These are phyloP conservation scores for Carex scoparia DNA, from an alignment of 176 grass and related monocot species.

Conservation along the genomic window DNA sequence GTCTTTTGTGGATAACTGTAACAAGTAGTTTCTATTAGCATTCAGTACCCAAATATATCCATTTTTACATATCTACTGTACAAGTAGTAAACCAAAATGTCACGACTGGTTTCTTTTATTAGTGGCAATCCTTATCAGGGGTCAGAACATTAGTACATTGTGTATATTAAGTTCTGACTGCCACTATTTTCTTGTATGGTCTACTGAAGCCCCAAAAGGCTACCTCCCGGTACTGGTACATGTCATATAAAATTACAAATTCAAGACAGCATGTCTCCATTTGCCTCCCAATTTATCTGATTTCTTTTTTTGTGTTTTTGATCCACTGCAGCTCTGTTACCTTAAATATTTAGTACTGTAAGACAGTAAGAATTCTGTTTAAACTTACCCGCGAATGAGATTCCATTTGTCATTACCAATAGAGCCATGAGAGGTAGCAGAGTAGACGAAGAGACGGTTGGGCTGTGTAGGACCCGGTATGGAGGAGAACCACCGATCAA, in stretches of 20 bases:
- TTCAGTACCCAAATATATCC: not conserved
- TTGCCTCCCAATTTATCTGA: not conserved
- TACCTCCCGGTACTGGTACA: not conserved
- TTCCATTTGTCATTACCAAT: slow-evolving; percentile 58
- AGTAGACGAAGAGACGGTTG: slow-evolving; percentile 92
- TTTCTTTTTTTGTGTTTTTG: not conserved
- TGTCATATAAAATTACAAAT: not conserved
- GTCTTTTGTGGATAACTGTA: slow-evolving; percentile 71
- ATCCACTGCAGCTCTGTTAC: not conserved
- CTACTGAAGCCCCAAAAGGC: not conserved
- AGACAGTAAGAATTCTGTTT: not conserved
- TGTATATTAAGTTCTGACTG: not conserved
- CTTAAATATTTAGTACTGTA: not conserved
- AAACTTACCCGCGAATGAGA: slow-evolving; percentile 46
- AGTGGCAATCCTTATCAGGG: not conserved
- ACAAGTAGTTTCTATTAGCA: not conserved
- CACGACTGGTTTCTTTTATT: not conserved
- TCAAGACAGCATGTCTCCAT: not conserved
- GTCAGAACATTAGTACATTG: not conserved
- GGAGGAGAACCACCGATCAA: slow-evolving; percentile 98
- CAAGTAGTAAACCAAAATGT: not conserved
- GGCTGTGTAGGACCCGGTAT: slow-evolving; percentile 79
- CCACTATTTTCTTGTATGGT: not conserved
- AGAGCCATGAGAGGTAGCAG: slow-evolving; percentile 83
- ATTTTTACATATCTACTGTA: not conserved